Evolutionary conservation across 331 rosid genomes (phyloP), one percentile per base, ranked within the genome.

Genomic region (Malus hybrid): DNA sequence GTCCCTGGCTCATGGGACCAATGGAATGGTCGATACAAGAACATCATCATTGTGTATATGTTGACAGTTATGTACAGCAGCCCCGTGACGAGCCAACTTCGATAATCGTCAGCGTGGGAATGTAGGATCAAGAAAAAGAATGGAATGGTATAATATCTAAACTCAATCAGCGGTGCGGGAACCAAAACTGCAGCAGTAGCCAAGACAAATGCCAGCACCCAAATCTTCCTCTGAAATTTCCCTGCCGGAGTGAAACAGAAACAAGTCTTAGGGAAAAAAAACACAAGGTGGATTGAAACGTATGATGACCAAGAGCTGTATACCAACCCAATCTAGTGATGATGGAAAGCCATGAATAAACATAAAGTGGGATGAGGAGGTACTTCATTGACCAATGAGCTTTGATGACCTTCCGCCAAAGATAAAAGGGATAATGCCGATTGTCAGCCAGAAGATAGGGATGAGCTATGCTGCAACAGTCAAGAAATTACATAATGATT

Each of bases 401-500:
- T 78, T 85, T 84, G 87, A 92, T 88, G 66, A 94, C 77, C 77
- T 90, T 94, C 81, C 93, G 89, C 97, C 99, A 94, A 13, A 94
- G 85, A 81, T 92, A 90, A 84, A 94, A 90, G 70, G 97, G 92
- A 63, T 94, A 94, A 81, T 94, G 99, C 18, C 99, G 90, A 69
- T 92, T 95, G 75, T 92, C 97, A 0, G 97, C 99, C 4, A 92
- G 91, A 74, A 94, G 93, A 86, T 94, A 92, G 7, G 93, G 97
- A 81, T 95, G 96, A 52, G 93, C 93, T 75, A 92, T 87, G 81
- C 97, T 95, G 93, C 86, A 82, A 73, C 36, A 79, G 75, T 29
- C 67, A 63, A 75, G 56, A 30, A 72, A 82, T 22, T 24, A 48
- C 32, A 48, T 70, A 66, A 83, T 66, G 61, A 60, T 72, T 20